These are phyloP conservation scores for Tirmania nivea DNA, from an alignment of 495 filamentous ascomycete species.

Conservation along the genomic window DNA sequence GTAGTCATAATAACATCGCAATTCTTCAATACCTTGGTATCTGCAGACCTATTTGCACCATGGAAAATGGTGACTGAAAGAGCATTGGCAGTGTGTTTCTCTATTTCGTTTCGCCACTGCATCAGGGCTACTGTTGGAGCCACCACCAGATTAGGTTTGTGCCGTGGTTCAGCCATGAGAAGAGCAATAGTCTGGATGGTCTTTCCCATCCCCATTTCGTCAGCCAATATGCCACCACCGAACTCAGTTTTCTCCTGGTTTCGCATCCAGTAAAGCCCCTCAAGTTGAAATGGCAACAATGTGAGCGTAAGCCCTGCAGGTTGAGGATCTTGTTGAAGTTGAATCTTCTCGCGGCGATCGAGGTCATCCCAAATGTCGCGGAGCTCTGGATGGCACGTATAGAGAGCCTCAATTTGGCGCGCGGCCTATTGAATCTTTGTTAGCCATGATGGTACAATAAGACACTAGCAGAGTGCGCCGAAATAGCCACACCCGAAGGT, in stretches of 20 bases:
- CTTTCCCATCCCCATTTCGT: constrained; percentile 58
- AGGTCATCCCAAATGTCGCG: constrained; percentile 66
- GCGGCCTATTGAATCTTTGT: neutral
- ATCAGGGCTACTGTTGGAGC: constrained; percentile 89
- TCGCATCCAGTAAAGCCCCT: constrained; percentile 86
- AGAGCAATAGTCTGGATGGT: constrained; percentile 93
- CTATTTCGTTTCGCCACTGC: constrained; percentile 91
- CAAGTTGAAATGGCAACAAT: constrained; percentile 78
- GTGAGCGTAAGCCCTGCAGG: constrained; percentile 56
- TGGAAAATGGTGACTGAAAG: constrained; percentile 79
- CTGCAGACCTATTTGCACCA: constrained; percentile 64
- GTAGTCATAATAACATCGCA: constrained; percentile 93
- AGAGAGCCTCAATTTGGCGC: constrained; percentile 34
- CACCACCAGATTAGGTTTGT: constrained; percentile 61
- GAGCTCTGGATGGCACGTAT: constrained; percentile 54
- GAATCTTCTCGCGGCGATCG: constrained; percentile 40
- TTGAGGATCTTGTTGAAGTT: constrained; percentile 45
- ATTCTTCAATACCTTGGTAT: constrained; percentile 46
- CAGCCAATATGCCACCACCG: constrained; percentile 73
- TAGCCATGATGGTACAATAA: no score
- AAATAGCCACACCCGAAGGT: no score
- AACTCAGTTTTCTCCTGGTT: constrained; percentile 67
- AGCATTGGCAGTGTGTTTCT: constrained; percentile 71
- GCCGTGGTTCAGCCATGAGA: constrained; percentile 91
- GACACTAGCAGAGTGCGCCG: neutral